A percentile compares a stretch with the other conserved stretches of the same genome.
Conservation (phyloP, 2,329 filamentous ascomycete genomes). For the Clonostachys rhizophaga region DNA sequence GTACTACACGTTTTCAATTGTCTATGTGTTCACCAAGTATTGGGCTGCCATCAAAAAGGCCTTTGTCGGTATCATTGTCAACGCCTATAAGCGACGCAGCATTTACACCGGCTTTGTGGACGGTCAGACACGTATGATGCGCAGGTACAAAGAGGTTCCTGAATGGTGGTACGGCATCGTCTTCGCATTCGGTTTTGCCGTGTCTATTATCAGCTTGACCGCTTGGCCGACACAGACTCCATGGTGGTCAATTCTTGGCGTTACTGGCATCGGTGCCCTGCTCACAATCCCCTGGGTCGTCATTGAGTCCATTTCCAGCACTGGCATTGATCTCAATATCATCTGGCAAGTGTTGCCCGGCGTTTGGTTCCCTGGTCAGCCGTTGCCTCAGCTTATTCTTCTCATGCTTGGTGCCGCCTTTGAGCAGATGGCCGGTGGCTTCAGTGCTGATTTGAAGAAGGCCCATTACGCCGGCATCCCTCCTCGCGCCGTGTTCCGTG, state of each 20-base stretch:
- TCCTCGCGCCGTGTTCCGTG: slow-evolving; percentile 20
- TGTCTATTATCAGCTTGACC: slow-evolving; percentile 15
- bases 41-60: slow-evolving; percentile 24
- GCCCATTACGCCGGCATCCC: slow-evolving; percentile 21
- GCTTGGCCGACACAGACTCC: slow-evolving; percentile 10
- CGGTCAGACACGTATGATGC: slow-evolving; percentile 35
- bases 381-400: slow-evolving; percentile 14
- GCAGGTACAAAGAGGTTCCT: slow-evolving; percentile 36
- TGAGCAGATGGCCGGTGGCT: slow-evolving; percentile 10
- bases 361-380: slow-evolving; percentile 14
- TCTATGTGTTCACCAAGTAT: slow-evolving; percentile 26
- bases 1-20: slow-evolving; percentile 23
- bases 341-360: slow-evolving; percentile 39
- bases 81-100: slow-evolving; percentile 12
- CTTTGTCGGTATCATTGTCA: slow-evolving; percentile 19
- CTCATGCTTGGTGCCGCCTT: slow-evolving; percentile 14
- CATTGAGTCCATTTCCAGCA: slow-evolving; percentile 35
- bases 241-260: slow-evolving; percentile 46
- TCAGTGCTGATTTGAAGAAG: slow-evolving; percentile 18
- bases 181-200: slow-evolving; percentile 5
- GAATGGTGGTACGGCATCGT: slow-evolving; percentile 36
- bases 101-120: slow-evolving; percentile 37
- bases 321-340: slow-evolving; percentile 41
- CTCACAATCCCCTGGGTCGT: slow-evolving; percentile 41
- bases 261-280: slow-evolving; percentile 36